phyloP scores from a whole-genome alignment of 2,329 filamentous ascomycete genomes.

The Akanthomyces lecanii region DNA sequence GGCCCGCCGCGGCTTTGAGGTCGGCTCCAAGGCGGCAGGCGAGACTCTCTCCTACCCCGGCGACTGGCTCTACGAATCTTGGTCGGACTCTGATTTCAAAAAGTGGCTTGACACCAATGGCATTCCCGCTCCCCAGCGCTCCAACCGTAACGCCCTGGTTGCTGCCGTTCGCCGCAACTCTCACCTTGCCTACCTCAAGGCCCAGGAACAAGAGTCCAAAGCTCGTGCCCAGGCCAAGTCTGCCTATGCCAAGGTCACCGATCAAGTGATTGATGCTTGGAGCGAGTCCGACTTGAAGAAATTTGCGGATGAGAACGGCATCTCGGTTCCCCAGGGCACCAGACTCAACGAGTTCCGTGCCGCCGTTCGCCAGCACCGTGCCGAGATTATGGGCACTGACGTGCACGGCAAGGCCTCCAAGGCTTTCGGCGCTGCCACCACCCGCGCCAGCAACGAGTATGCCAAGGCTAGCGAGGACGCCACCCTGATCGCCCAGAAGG shows the following conservation, averaged over 20 bases:
- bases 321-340: slow-evolving; percentile 84
- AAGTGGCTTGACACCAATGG: slow-evolving; percentile 88
- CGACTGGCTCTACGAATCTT: slow-evolving; percentile 87
- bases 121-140: slow-evolving; percentile 78
- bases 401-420: slow-evolving; percentile 53
- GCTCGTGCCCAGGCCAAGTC: slow-evolving; percentile 62
- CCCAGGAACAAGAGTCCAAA: slow-evolving; percentile 56
- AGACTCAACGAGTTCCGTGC: slow-evolving; percentile 86
- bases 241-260: slow-evolving; percentile 70
- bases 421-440: slow-evolving; percentile 67
- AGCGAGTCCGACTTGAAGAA: slow-evolving; percentile 84
- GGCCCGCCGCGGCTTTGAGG: slow-evolving; percentile 76
- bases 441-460: slow-evolving; percentile 70
- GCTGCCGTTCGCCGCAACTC: slow-evolving; percentile 88
- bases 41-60: slow-evolving; percentile 85
- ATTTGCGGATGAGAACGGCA: slow-evolving; percentile 85
- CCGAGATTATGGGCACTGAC: slow-evolving; percentile 65
- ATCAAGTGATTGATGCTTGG: slow-evolving; percentile 86
- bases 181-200: slow-evolving; percentile 67
- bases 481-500: slow-evolving; percentile 57
- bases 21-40: slow-evolving; percentile 66
- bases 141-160: slow-evolving; percentile 80
- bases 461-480: slow-evolving; percentile 70
- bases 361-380: slow-evolving; percentile 82
- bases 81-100: slow-evolving; percentile 92